Conservation (phyloP, 768 basidiomycete species). For the Boletellus emodensis region DNA sequence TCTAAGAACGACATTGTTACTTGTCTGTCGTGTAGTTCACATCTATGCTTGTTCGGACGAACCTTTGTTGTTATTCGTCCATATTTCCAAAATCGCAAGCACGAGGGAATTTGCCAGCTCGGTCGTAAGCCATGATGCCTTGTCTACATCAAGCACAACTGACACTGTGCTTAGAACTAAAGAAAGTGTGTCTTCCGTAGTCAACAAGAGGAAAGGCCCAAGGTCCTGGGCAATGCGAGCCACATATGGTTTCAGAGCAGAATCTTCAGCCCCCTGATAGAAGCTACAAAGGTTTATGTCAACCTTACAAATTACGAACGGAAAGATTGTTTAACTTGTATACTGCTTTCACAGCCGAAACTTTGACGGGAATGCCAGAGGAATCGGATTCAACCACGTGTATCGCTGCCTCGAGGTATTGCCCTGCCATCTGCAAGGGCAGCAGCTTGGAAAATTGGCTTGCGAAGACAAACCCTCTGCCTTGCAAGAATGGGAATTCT, state of each 20-base stretch:
- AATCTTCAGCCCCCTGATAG: slow-evolving; percentile 57
- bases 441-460: slow-evolving; percentile 80
- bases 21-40: not conserved
- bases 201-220: slow-evolving; percentile 73
- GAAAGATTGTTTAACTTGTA: slow-evolving; percentile 64
- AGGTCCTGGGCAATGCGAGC: slow-evolving; percentile 75
- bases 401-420: slow-evolving; percentile 85
- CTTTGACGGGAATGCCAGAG: slow-evolving; percentile 82
- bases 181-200: slow-evolving; percentile 85
- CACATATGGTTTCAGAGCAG: slow-evolving; percentile 59
- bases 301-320: not conserved
- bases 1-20: slow-evolving; percentile 44
- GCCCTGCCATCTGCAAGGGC: slow-evolving; percentile 66
- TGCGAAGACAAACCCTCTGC: slow-evolving; percentile 91
- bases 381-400: slow-evolving; percentile 74
- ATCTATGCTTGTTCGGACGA: not conserved
- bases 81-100: slow-evolving; percentile 68
- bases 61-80: slow-evolving; percentile 88
- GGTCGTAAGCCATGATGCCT: slow-evolving; percentile 65
- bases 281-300: slow-evolving; percentile 46
- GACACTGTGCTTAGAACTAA: slow-evolving; percentile 84
- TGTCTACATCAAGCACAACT: slow-evolving; percentile 70
- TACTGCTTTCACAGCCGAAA: slow-evolving; percentile 90
- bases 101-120: slow-evolving; percentile 67
- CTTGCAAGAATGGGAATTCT: slow-evolving; percentile 94